Conservation (phyloP, 805 yeast species). For the Gaillardinia entomophila region DNA sequence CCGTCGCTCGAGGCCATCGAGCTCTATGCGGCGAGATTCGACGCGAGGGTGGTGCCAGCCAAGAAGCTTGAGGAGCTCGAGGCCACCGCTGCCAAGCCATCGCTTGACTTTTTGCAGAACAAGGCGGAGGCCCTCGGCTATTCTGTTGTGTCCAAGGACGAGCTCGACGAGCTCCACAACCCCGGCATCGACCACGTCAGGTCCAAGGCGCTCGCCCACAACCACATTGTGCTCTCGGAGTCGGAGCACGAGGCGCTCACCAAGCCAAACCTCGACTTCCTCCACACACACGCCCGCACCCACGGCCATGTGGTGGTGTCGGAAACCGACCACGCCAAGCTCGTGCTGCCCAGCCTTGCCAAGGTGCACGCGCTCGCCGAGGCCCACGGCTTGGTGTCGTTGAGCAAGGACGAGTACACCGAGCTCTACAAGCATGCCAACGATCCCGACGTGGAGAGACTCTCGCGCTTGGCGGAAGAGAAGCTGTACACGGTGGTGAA, state of each 20-base stretch:
- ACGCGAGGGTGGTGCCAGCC: slow-evolving; percentile 10
- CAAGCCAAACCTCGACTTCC: slow-evolving; percentile 6
- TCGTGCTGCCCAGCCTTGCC: slow-evolving; percentile 15
- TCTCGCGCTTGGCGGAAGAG: slow-evolving; percentile 5
- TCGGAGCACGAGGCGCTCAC: slow-evolving; percentile 5
- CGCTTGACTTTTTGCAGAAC: slow-evolving; percentile 13
- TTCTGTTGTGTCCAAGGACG: slow-evolving; percentile 8
- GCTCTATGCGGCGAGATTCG: slow-evolving; percentile 27
- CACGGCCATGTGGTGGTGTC: slow-evolving; percentile 7
- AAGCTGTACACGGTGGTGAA: slow-evolving; percentile 7
- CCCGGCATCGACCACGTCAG: slow-evolving; percentile 4
- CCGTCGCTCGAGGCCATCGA: slow-evolving; percentile 11
- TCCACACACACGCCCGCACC: slow-evolving; percentile 4
- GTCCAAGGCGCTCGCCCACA: slow-evolving; percentile 3
- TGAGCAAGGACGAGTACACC: slow-evolving; percentile 27
- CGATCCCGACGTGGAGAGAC: slow-evolving; percentile 20
- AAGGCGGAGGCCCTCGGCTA: slow-evolving; percentile 7
- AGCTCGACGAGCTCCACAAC: slow-evolving; percentile 11
- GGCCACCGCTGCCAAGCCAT: slow-evolving; percentile 11
- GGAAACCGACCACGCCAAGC: slow-evolving; percentile 1
- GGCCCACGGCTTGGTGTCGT: slow-evolving; percentile 24
- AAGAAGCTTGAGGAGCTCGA: background rate
- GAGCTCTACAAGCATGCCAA: slow-evolving; percentile 22
- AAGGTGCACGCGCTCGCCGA: slow-evolving; percentile 32
- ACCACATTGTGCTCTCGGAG: slow-evolving; percentile 8